These are phyloP conservation scores for Acephala macrosclerotiorum DNA, from an alignment of 2,329 filamentous ascomycete species.

Conservation along the genomic window DNA sequence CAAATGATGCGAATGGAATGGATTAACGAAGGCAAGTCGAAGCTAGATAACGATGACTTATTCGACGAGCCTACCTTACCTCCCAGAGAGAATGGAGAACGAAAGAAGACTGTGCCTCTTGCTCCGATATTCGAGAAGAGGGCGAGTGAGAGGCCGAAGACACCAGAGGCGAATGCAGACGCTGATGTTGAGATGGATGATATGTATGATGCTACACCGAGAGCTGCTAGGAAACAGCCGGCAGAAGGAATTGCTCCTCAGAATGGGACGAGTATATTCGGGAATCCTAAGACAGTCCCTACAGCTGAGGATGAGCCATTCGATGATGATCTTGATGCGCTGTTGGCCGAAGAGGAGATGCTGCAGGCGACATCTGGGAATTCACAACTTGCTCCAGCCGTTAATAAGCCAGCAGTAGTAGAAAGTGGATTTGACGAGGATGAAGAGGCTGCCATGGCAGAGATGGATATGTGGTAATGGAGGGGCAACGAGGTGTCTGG, in stretches of 20 bases:
- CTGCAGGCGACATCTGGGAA: constrained; percentile 31
- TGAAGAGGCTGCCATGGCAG: constrained; percentile 67
- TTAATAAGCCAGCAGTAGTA: constrained; percentile 9
- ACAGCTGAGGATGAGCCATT: constrained; percentile 38
- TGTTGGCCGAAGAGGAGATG: constrained; percentile 39
- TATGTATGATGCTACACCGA: constrained; percentile 63
- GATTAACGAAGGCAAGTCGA: constrained; percentile 79
- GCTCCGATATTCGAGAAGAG: constrained; percentile 48
- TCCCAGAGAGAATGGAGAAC: constrained; percentile 40
- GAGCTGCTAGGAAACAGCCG: constrained; percentile 30
- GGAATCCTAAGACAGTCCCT: constrained; percentile 27
- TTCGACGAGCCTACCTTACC: constrained; percentile 38
- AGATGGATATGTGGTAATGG: constrained; percentile 56
- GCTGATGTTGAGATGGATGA: constrained; percentile 36
- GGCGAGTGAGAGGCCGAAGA: constrained; percentile 38
- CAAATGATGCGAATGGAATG: constrained; percentile 78
- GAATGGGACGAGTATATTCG: constrained; percentile 37
- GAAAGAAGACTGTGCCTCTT: constrained; percentile 43
- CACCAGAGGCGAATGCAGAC: constrained; percentile 52
- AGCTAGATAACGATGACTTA: constrained; percentile 42
- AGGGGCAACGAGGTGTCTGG: constrained; percentile 15
- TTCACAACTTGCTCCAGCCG: constrained; percentile 29
- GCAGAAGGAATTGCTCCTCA: constrained; percentile 32
- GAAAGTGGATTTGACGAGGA: constrained; percentile 53
- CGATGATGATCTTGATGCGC: constrained; percentile 42